Percentiles rank a stretch among this genome's conserved stretches.
Conservation (phyloP, 306 rosid species). For the Dryas alaskensis region DNA sequence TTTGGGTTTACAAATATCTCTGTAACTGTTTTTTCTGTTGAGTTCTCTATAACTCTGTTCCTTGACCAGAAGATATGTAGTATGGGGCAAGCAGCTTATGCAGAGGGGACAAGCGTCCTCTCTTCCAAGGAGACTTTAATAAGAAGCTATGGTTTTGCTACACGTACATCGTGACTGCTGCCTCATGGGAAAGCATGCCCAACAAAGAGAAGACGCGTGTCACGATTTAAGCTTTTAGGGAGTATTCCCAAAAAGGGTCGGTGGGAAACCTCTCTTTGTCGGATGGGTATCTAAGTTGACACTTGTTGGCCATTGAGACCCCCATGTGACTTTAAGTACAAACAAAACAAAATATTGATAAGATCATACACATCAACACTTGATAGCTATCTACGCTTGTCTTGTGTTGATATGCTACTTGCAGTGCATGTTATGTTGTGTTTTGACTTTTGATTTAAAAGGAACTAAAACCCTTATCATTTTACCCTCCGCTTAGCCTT, state of each 20-base stretch:
- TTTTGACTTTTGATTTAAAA: too few species aligned
- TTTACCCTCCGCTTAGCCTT: too few species aligned
- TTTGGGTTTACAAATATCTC: neutral
- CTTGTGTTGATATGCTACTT: too few species aligned
- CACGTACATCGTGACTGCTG: conserved; percentile 23
- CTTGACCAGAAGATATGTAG: neutral
- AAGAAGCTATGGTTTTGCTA: neutral
- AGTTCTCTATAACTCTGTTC: neutral
- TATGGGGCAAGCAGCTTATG: neutral
- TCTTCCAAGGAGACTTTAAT: neutral
- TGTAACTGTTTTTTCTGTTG: too few species aligned
- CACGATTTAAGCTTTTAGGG: neutral
- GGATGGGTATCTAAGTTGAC: neutral
- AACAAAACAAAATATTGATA: neutral
- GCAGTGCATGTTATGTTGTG: too few species aligned
- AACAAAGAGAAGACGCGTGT: conserved; percentile 9
- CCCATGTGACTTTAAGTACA: neutral
- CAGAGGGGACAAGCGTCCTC: conserved; percentile 15
- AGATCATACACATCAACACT: too few species aligned
- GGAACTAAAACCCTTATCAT: too few species aligned
- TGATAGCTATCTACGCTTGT: too few species aligned
- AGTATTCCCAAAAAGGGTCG: neutral
- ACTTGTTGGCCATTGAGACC: neutral
- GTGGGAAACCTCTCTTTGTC: neutral
- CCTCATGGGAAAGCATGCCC: conserved; percentile 5